Percentiles rank a stretch among this genome's conserved stretches.
phyloP scores from a whole-genome alignment of 2,329 filamentous ascomycete genomes.

The Aspergillus texensis region DNA sequence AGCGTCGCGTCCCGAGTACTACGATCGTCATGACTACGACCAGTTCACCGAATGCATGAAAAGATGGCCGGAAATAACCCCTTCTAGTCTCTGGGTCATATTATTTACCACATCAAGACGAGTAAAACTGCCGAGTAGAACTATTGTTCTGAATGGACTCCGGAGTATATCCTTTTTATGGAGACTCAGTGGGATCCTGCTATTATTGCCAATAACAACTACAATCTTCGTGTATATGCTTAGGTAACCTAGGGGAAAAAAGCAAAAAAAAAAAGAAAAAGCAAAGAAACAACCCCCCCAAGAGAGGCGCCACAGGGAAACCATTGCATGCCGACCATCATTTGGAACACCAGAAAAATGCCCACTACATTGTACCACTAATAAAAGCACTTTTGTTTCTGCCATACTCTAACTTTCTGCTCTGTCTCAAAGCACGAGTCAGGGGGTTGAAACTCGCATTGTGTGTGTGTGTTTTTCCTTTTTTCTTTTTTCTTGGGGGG shows the following conservation, averaged over 20 bases:
- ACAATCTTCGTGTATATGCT: no score
- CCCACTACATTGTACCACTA: not conserved
- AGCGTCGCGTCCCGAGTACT: not conserved
- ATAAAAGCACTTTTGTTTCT: constrained; percentile 2
- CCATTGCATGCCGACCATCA: not conserved
- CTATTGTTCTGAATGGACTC: not conserved
- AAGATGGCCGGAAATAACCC: not conserved
- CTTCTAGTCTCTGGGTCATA: no score
- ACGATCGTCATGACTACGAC: not conserved
- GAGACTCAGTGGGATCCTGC: not conserved
- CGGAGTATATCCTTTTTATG: not conserved
- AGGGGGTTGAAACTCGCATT: constrained; percentile 3
- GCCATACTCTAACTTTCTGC: not conserved
- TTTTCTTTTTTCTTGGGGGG: not conserved
- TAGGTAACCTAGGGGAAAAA: not conserved
- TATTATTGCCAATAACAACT: not conserved
- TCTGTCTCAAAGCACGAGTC: constrained; percentile 3
- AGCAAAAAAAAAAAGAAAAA: not conserved
- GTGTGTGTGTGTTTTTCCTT: not conserved
- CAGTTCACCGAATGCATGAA: not conserved
- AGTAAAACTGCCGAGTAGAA: not conserved
- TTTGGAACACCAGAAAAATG: not conserved
- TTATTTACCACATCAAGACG: not conserved
- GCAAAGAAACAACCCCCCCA: no score
- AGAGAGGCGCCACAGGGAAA: not conserved